Percentiles rank a stretch among this genome's conserved stretches.
phyloP scores from a whole-genome alignment of 2,329 filamentous ascomycete species.

The Cytospora mali region DNA sequence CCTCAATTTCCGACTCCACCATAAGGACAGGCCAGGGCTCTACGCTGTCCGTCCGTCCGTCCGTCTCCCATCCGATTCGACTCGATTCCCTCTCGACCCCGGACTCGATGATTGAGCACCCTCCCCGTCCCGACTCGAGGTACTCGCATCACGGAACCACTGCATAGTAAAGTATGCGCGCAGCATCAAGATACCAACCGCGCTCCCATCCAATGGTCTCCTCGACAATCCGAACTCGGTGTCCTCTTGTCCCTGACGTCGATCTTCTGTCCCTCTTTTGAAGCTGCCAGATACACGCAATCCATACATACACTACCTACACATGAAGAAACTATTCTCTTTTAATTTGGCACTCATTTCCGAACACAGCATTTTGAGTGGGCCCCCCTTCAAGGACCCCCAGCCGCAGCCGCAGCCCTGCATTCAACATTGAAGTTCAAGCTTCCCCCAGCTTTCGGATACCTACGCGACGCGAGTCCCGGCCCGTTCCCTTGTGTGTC shows the following conservation, averaged over 20 bases:
- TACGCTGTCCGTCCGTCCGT: slow-evolving; percentile 5
- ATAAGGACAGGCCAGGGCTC: slow-evolving; percentile 12
- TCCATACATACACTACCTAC: not conserved
- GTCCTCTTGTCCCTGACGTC: not conserved
- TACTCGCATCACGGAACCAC: not conserved
- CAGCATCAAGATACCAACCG: slow-evolving; percentile 4
- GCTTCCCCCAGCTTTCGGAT: slow-evolving; percentile 25
- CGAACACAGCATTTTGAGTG: slow-evolving; percentile 17
- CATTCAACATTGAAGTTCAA: slow-evolving; percentile 14
- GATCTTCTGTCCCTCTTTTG: slow-evolving; percentile 26
- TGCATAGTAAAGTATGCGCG: not conserved
- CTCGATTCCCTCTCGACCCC: not conserved
- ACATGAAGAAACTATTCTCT: slow-evolving; percentile 16
- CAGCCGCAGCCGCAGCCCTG: slow-evolving; percentile 8
- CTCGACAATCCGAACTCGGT: slow-evolving; percentile 6
- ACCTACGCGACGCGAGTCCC: slow-evolving; percentile 29
- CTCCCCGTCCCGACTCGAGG: slow-evolving; percentile 1
- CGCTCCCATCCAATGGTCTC: slow-evolving; percentile 14
- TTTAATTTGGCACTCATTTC: slow-evolving; percentile 18
- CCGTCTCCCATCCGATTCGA: slow-evolving; percentile 10
- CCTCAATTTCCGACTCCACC: slow-evolving; percentile 18
- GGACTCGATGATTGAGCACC: slow-evolving; percentile 5
- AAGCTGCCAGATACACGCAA: slow-evolving; percentile 14
- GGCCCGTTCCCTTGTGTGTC: slow-evolving; percentile 18
- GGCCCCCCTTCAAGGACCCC: not conserved